Percentiles rank a stretch among this genome's conserved stretches.
Conservation (phyloP, 2,329 filamentous ascomycete species). For the Exserohilum rostratum region DNA sequence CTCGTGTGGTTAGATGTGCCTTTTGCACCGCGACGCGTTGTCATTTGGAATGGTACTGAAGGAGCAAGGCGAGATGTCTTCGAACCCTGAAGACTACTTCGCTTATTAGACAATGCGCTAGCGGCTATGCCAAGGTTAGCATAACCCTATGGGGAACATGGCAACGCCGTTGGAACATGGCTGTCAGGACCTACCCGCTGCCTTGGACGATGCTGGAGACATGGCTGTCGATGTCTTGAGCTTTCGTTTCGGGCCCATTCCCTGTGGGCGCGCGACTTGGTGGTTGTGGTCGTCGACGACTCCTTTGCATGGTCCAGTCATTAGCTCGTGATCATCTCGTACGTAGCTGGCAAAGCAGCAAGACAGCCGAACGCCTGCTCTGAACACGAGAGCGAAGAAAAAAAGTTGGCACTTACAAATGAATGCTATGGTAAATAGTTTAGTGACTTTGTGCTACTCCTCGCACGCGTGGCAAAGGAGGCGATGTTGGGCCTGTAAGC, state of each 20-base stretch:
- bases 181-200: slow-evolving; percentile 27
- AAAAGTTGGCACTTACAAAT: slow-evolving; percentile 17
- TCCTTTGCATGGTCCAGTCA: slow-evolving; percentile 15
- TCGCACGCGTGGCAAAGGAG: neutral
- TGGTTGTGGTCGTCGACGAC: too few relatives aligned
- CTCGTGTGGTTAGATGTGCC: slow-evolving; percentile 46
- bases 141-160: slow-evolving; percentile 28
- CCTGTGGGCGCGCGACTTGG: too few relatives aligned
- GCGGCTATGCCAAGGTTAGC: slow-evolving; percentile 47
- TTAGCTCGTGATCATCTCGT: slow-evolving; percentile 25
- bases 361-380: neutral
- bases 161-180: slow-evolving; percentile 14
- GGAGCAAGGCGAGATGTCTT: slow-evolving; percentile 52
- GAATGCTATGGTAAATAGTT: neutral
- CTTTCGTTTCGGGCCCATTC: too few relatives aligned
- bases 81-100: slow-evolving; percentile 41
- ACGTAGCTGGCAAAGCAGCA: neutral
- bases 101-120: slow-evolving; percentile 46
- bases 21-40: slow-evolving; percentile 52
- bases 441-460: neutral
- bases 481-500: slow-evolving; percentile 17
- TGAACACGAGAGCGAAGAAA: neutral
- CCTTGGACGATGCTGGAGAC: slow-evolving; percentile 27
- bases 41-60: slow-evolving; percentile 58
- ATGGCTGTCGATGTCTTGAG: slow-evolving; percentile 23